Conservation (phyloP, 179 eudicot genomes). For the Amaranthus tricolor region DNA sequence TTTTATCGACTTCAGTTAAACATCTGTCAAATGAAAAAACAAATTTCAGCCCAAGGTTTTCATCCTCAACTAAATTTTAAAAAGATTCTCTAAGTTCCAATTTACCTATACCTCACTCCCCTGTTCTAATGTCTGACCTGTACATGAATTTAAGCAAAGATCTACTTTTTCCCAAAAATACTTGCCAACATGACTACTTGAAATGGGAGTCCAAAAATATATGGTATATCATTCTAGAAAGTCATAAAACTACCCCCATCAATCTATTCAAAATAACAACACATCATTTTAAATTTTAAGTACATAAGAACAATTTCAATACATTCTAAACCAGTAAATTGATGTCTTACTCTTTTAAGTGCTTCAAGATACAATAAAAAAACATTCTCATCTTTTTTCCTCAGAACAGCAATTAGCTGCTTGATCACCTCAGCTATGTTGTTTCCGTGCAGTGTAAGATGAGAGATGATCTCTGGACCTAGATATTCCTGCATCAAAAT, state of each 20-base stretch:
- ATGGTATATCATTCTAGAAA: not conserved
- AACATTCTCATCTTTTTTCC: slow-evolving; percentile 61
- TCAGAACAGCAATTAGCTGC: slow-evolving; percentile 65
- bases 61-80: not conserved
- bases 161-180: not conserved
- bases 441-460: slow-evolving; percentile 70
- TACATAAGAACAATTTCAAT: not conserved
- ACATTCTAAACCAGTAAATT: slow-evolving; percentile 4
- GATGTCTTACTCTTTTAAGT: slow-evolving; percentile 61
- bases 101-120: not conserved
- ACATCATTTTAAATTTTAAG: not conserved
- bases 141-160: not conserved
- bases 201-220: not conserved
- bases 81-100: not conserved
- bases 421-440: slow-evolving; percentile 78
- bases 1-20: not conserved
- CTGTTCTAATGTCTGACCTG: not conserved
- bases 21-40: not conserved
- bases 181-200: not conserved
- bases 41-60: not conserved
- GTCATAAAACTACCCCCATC: not conserved
- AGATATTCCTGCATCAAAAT: slow-evolving; percentile 68
- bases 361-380: slow-evolving; percentile 65
- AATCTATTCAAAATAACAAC: slow-evolving; percentile 10
- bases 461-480: slow-evolving; percentile 81